phyloP scores from a whole-genome alignment of 2,329 filamentous ascomycete genomes.

The Tolypocladium paradoxum region DNA sequence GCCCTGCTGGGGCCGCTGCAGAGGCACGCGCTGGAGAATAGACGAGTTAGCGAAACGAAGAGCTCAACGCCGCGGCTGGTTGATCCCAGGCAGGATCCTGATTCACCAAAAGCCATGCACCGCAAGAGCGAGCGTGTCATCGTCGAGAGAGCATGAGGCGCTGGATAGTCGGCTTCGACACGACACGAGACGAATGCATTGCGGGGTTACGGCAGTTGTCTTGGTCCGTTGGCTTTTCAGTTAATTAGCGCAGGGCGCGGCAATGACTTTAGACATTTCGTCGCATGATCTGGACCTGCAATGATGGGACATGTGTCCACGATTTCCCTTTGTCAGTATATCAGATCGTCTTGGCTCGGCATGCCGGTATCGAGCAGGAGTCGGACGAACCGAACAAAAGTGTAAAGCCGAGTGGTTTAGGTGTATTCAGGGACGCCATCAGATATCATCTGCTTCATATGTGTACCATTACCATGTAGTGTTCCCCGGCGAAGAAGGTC shows the following conservation, averaged over 20 bases:
- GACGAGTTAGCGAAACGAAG: conserved; percentile 23
- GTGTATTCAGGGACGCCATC: background rate
- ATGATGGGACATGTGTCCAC: background rate
- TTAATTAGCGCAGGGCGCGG: background rate
- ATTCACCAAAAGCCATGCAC: conserved; percentile 24
- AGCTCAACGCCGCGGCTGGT: conserved; percentile 36
- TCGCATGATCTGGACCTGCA: background rate
- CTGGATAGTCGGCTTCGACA: background rate
- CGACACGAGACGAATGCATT: background rate
- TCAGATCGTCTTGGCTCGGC: background rate
- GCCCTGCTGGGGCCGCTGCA: conserved; percentile 47
- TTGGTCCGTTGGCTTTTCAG: background rate
- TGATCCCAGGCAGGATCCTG: conserved; percentile 18
- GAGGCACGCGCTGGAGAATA: conserved; percentile 7
- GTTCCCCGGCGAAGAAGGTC: background rate
- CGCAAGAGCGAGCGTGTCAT: conserved; percentile 44
- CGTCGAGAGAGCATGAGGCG: conserved; percentile 31
- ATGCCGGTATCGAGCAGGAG: background rate
- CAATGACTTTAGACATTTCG: background rate
- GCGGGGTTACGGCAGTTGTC: background rate
- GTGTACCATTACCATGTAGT: background rate
- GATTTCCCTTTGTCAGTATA: background rate
- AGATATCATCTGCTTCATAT: background rate
- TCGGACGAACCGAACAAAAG: background rate
- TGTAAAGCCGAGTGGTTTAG: background rate